Conservation (phyloP, 805 yeast genomes). For the Nakazawaea sp. region DNA sequence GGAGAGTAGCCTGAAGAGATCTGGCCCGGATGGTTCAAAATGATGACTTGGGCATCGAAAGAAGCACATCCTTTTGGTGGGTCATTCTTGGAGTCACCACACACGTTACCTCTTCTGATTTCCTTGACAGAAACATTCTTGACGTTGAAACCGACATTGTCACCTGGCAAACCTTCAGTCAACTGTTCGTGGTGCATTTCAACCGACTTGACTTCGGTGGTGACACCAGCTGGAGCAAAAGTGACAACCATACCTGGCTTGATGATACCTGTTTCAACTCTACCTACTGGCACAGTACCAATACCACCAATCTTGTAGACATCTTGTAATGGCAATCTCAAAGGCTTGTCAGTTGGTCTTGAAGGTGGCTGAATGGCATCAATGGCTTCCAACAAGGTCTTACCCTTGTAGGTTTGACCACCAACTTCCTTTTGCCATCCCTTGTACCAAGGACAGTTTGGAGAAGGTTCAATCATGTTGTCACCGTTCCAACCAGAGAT, state of each 20-base stretch:
- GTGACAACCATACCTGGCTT: slow-evolving; percentile 88
- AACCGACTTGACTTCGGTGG: slow-evolving; percentile 86
- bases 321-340: slow-evolving; percentile 86
- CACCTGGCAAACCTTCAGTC: slow-evolving; percentile 82
- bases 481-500: slow-evolving; percentile 92
- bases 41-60: slow-evolving; percentile 80
- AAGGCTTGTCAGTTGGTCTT: slow-evolving; percentile 82
- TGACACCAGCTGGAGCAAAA: slow-evolving; percentile 87
- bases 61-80: slow-evolving; percentile 76
- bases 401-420: slow-evolving; percentile 70
- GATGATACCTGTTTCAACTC: slow-evolving; percentile 89
- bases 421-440: slow-evolving; percentile 79
- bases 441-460: slow-evolving; percentile 86
- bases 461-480: slow-evolving; percentile 80
- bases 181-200: slow-evolving; percentile 84
- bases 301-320: slow-evolving; percentile 92
- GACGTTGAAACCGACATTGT: slow-evolving; percentile 86
- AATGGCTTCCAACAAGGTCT: slow-evolving; percentile 79
- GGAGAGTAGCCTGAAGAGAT: slow-evolving; percentile 87
- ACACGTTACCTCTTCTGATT: slow-evolving; percentile 88
- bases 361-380: slow-evolving; percentile 75
- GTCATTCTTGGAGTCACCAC: slow-evolving; percentile 87
- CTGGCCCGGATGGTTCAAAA: slow-evolving; percentile 91
- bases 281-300: slow-evolving; percentile 90
- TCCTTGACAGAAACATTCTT: slow-evolving; percentile 88